These are phyloP conservation scores for Salvia splendens DNA, from an alignment of 257 asterid genomes.

Conservation along the genomic window DNA sequence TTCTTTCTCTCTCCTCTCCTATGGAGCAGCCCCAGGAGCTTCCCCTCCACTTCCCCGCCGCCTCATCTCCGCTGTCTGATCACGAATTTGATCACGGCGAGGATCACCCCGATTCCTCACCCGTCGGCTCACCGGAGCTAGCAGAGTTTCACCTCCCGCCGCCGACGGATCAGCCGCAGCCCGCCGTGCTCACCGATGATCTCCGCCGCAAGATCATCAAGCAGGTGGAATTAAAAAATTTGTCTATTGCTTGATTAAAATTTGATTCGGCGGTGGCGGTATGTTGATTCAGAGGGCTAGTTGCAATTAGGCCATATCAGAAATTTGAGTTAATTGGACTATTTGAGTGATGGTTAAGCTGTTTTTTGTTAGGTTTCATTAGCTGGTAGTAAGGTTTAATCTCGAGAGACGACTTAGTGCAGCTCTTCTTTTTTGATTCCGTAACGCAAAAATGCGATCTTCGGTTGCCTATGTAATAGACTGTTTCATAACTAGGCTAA, in stretches of 20 bases:
- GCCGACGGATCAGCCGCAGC: slow-evolving; percentile 45
- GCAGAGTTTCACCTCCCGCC: slow-evolving; percentile 41
- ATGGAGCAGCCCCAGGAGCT: slow-evolving; percentile 57
- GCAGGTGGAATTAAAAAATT: slow-evolving; percentile 49
- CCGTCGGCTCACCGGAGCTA: slow-evolving; percentile 66
- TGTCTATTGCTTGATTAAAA: slow-evolving; percentile 8
- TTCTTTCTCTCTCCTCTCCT: slow-evolving; percentile 41
- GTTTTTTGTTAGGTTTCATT: slow-evolving; percentile 5
- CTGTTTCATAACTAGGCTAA: slow-evolving; percentile 3
- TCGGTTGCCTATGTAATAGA: slow-evolving; percentile 16
- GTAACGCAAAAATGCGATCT: slow-evolving; percentile 3
- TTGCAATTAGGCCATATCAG: slow-evolving; percentile 10
- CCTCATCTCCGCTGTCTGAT: slow-evolving; percentile 52
- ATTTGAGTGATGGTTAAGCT: slow-evolving; percentile 4
- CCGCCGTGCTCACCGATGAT: slow-evolving; percentile 53
- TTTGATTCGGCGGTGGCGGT: not conserved
- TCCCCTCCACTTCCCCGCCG: slow-evolving; percentile 41
- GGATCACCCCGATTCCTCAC: slow-evolving; percentile 57
- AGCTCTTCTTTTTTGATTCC: not conserved
- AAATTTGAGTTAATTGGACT: not conserved
- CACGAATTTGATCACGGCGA: slow-evolving; percentile 49
- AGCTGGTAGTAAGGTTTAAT: slow-evolving; percentile 27
- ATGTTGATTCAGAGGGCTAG: slow-evolving; percentile 3
- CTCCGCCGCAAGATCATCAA: slow-evolving; percentile 72
- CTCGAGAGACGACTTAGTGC: slow-evolving; percentile 13